Evolutionary conservation across 2,329 filamentous ascomycete species (phyloP).

Genomic region (Xylariaceae sp.): DNA sequence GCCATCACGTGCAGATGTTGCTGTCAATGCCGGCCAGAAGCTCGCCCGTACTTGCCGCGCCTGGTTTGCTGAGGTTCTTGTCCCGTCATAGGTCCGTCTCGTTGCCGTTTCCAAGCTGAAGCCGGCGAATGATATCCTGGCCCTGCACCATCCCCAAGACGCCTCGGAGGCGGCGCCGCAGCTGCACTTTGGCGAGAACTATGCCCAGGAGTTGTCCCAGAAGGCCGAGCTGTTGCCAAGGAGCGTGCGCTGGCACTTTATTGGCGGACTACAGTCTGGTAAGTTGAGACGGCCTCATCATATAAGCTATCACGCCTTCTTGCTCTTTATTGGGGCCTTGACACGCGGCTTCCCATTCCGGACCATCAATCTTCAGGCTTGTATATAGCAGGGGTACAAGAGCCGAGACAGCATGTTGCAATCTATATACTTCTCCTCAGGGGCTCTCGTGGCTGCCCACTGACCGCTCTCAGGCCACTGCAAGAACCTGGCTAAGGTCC

Average conservation of each 20-base stretch:
- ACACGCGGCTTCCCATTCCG: too few species aligned
- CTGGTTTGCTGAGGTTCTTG: too few species aligned
- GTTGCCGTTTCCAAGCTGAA: conserved; percentile 97
- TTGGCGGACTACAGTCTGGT: conserved; percentile 81
- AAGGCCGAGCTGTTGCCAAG: conserved; percentile 75
- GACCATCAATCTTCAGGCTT: too few species aligned
- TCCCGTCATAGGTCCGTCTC: conserved; percentile 71
- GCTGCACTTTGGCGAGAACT: conserved; percentile 92
- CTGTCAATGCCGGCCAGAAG: too few species aligned
- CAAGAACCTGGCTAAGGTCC: conserved; percentile 75
- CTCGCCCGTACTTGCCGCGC: too few species aligned
- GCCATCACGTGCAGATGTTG: too few species aligned
- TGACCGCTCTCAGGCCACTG: conserved; percentile 67
- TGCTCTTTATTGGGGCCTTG: too few species aligned
- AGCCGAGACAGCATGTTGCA: too few species aligned
- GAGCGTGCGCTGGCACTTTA: conserved; percentile 89
- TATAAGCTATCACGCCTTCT: too few species aligned
- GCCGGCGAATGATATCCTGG: conserved; percentile 81
- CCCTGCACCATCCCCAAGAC: conserved; percentile 62
- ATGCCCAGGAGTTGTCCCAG: conserved; percentile 79
- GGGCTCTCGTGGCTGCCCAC: too few species aligned
- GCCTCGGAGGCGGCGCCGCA: conserved; percentile 50
- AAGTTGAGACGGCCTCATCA: conserved; percentile 14
- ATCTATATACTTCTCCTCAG: too few species aligned
- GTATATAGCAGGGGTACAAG: too few species aligned